Evolutionary conservation across 495 filamentous ascomycete genomes (phyloP), one percentile per base, ranked within the genome.

Genomic region (Xylaria longipes): DNA sequence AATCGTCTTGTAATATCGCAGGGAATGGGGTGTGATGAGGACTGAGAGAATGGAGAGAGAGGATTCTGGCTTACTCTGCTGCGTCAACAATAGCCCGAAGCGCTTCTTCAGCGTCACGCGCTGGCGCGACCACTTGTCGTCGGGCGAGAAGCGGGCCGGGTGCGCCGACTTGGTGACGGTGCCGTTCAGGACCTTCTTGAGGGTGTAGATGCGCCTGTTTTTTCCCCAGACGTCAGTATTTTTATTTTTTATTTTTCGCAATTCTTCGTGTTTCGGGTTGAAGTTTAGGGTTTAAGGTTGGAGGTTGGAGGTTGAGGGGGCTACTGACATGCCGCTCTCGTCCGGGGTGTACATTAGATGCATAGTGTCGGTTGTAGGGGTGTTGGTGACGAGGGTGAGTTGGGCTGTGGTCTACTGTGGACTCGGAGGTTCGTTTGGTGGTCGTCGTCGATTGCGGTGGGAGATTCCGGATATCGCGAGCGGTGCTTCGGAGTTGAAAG

Each of bases 61-160:
- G 86, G 15, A 45, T 1, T 5, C 7, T 4, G 27, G 1, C 91
- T 72, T 80, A 93, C 92, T 86, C 82, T 94, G 90, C 87, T 97
- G 93, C 50, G 91, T 94, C 80, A 97, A 84, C 54, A 98, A 87
- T 62, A 97, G 87, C 33, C 90, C 91, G 81, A 95, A 97, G 78
- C 96, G 89, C 86, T 91, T 93, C 89, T 97, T 97, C 71, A 99
- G 86, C 22, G 93, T 94, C 41, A 97, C 93, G 74, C 96, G 90
- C 84, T 99, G 94, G 72, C 94, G 90, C 74, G 95, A 97, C 85
- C 95, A 97, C 85, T 96, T 97, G 86, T 99, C 96, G 84, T 99
- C 96, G 71, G 96, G 96, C 45, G 93, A 96, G 87, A 98, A 99
- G 71, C 97, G 87, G 57, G 97, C 97, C 27, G 97, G 96, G 87